phyloP scores from a whole-genome alignment of 768 basidiomycete species.

The Pisolithus albus region DNA sequence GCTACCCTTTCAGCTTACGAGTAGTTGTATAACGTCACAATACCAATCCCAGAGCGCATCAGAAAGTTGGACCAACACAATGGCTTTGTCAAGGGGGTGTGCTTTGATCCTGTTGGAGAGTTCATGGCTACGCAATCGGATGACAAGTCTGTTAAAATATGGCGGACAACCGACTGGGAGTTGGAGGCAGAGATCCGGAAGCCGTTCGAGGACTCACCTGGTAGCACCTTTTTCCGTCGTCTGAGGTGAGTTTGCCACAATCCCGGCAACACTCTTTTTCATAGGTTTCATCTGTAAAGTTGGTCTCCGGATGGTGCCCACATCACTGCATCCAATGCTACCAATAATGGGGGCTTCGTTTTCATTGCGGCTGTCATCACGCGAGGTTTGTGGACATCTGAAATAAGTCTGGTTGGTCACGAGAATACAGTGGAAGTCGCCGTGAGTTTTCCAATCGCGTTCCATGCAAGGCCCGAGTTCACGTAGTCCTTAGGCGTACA shows the following conservation, averaged over 20 bases:
- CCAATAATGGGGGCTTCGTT: slow-evolving; percentile 91
- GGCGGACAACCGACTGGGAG: slow-evolving; percentile 90
- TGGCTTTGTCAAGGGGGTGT: slow-evolving; percentile 97
- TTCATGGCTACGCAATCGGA: slow-evolving; percentile 97
- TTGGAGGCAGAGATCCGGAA: slow-evolving; percentile 79
- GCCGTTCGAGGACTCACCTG: slow-evolving; percentile 90
- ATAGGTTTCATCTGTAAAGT: slow-evolving; percentile 34
- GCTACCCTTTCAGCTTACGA: slow-evolving; percentile 12
- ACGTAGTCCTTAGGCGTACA: slow-evolving; percentile 62
- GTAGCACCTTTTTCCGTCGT: slow-evolving; percentile 89
- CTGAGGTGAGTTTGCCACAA: slow-evolving; percentile 51
- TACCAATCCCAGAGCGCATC: slow-evolving; percentile 55
- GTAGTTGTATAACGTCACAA: neutral
- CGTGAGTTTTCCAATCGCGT: slow-evolving; percentile 37
- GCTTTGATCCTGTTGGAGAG: slow-evolving; percentile 98
- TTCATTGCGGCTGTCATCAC: slow-evolving; percentile 97
- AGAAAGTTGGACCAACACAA: slow-evolving; percentile 82
- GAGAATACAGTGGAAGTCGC: slow-evolving; percentile 96
- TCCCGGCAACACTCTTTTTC: neutral
- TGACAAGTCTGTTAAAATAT: slow-evolving; percentile 93
- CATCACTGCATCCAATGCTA: slow-evolving; percentile 95
- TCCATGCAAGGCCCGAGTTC: slow-evolving; percentile 4
- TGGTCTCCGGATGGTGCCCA: slow-evolving; percentile 99
- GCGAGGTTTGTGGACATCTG: slow-evolving; percentile 80
- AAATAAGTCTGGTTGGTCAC: slow-evolving; percentile 93